phyloP scores from a whole-genome alignment of 345 rosid genomes.

The Eucalyptus polybractea region DNA sequence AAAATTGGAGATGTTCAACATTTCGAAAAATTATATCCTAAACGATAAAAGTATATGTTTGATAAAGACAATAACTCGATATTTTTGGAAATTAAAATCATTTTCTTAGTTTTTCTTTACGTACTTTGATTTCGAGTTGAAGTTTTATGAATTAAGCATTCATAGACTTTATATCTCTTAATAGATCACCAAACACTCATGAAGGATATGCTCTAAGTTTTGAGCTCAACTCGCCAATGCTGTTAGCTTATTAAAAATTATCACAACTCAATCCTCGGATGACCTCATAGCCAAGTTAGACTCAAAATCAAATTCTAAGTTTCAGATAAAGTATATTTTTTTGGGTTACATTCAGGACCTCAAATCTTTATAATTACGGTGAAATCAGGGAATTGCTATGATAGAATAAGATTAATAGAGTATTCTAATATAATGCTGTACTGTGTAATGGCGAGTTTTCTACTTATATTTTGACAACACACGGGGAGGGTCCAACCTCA shows the following conservation, averaged over 20 bases:
- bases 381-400: background rate
- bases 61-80: background rate
- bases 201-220: background rate
- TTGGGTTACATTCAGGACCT: background rate
- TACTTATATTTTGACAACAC: background rate
- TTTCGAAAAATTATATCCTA: background rate
- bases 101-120: background rate
- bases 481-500: background rate
- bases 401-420: background rate
- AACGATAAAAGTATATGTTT: background rate
- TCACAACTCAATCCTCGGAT: background rate
- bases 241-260: background rate
- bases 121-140: background rate
- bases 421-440: background rate
- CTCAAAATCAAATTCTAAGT: background rate
- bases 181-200: background rate
- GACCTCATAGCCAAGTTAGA: background rate
- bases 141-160: background rate
- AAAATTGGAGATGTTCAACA: background rate
- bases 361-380: background rate
- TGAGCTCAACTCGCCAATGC: background rate
- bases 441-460: background rate
- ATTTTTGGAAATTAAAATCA: background rate
- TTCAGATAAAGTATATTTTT: background rate
- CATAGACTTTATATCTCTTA: background rate